phyloP scores from a whole-genome alignment of 1,284 basidiomycete species.

The Cutaneotrichosporon cutaneum region DNA sequence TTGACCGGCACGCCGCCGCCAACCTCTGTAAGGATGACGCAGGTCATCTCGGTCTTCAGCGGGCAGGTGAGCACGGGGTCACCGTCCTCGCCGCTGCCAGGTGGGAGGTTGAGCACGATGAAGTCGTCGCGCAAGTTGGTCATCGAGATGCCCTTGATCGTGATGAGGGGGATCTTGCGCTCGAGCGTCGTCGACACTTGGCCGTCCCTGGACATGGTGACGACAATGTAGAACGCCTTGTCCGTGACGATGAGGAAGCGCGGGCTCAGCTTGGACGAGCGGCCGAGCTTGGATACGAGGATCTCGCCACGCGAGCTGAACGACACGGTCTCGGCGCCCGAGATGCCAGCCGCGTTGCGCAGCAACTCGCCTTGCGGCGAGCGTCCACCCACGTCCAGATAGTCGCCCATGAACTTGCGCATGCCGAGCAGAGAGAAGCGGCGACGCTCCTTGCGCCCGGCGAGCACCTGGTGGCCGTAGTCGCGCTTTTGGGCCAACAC shows the following conservation, averaged over 20 bases:
- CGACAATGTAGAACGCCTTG: constrained; percentile 82
- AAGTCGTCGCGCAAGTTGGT: constrained; percentile 93
- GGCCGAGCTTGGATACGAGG: constrained; percentile 79
- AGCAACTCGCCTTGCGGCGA: constrained; percentile 79
- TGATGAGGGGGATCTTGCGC: constrained; percentile 83
- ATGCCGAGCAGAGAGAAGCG: constrained; percentile 92
- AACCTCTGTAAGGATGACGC: constrained; percentile 77
- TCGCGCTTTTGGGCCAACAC: constrained; percentile 86
- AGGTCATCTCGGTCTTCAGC: constrained; percentile 94
- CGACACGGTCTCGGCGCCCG: constrained; percentile 69
- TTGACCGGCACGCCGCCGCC: constrained; percentile 72
- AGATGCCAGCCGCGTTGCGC: constrained; percentile 69
- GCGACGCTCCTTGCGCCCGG: constrained; percentile 87
- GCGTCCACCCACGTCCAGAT: constrained; percentile 83
- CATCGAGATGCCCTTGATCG: constrained; percentile 80
- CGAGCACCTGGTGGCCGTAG: constrained; percentile 89
- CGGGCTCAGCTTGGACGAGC: constrained; percentile 89
- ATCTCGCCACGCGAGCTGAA: constrained; percentile 86
- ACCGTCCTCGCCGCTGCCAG: constrained; percentile 76
- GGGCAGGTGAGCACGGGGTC: constrained; percentile 87
- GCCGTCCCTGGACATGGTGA: constrained; percentile 70
- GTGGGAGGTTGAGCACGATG: constrained; percentile 75
- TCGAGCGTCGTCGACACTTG: constrained; percentile 66
- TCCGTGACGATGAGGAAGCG: constrained; percentile 86
- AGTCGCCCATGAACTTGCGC: constrained; percentile 95